Evolutionary conservation across 371 early-diverging fungal species (phyloP), one percentile per base, ranked within the genome.

Genomic region (Mucor lusitanicus): DNA sequence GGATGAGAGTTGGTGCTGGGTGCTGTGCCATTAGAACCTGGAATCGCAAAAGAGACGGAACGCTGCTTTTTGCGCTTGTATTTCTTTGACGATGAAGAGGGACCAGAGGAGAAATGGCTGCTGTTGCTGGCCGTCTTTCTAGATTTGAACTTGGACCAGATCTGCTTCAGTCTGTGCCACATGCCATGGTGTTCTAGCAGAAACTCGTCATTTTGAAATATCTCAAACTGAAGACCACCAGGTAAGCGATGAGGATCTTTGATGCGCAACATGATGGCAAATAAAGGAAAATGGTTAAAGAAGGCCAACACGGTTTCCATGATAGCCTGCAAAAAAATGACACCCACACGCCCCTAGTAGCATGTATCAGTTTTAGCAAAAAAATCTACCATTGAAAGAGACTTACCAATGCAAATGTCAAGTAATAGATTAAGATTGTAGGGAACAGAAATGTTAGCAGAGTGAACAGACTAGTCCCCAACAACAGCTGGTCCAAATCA

Each of bases 391-490:
- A 3, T 30, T 30, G 30, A 33, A 50, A 27, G 3, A 42, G 21
- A 30, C 54, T 76, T 83, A 93, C 96, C 73, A 91, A 40, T 4
- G 90, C 88, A 83, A 96, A 98, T 5, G 94, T 90, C 37, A 95
- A 67, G 67, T 97, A 98, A 79, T 96, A 99, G 8, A 97, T 94
- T 1, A 93, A 85, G 0, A 97, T 91, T 0, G 99, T 98, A 0
- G 99, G 99, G 61, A 96, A 95, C 32, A 99, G 75, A 72, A 97
- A 98, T 0, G 92, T 90, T 32, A 98, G 75, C 25, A 98, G 76
- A 0, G 97, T 95, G 72, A 99, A 97, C 8, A 98, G 72, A 44
- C 97, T 93, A 0, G 99, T 96, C 1, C 99, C 99, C 17, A 97
- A 74, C 1, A 98, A 76, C 21, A 98, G 82, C 74, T 99, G 99